Percentiles rank a stretch among this genome's conserved stretches.
Evolutionary conservation across 2,329 filamentous ascomycete genomes (phyloP).

Genomic region (Colletotrichum coccodes): DNA sequence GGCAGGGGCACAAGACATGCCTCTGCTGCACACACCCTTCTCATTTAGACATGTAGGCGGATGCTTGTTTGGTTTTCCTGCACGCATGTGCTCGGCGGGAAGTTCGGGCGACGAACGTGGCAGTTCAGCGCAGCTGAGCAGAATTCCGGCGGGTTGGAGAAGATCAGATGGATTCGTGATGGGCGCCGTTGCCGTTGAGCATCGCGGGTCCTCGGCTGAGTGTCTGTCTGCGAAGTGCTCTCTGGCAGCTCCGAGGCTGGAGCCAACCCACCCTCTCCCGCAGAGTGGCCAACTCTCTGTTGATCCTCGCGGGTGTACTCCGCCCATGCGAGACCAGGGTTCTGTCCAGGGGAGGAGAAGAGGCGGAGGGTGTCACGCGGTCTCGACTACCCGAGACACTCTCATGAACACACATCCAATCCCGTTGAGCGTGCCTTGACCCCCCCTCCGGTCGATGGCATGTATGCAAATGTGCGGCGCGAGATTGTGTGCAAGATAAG

Average conservation of each 20-base stretch:
- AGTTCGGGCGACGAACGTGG: not conserved
- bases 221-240: not conserved
- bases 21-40: not conserved
- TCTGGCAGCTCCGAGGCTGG: not conserved
- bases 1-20: conserved; percentile 14
- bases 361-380: conserved; percentile 1
- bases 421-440: not conserved
- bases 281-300: not conserved
- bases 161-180: not conserved
- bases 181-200: not conserved
- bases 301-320: not conserved
- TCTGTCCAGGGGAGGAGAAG: not conserved
- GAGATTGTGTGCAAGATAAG: conserved; percentile 22
- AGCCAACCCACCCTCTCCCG: not conserved
- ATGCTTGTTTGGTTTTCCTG: not conserved
- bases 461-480: conserved; percentile 16
- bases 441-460: not conserved
- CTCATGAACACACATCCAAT: conserved; percentile 10
- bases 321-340: not conserved
- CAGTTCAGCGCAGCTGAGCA: conserved; percentile 5
- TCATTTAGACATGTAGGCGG: not conserved
- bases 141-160: not conserved
- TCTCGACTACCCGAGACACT: conserved; percentile 27
- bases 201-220: too few relatives aligned
- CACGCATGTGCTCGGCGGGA: not conserved